Evolutionary conservation across 2,329 filamentous ascomycete species (phyloP).

Genomic region (Penicillium decumbens): DNA sequence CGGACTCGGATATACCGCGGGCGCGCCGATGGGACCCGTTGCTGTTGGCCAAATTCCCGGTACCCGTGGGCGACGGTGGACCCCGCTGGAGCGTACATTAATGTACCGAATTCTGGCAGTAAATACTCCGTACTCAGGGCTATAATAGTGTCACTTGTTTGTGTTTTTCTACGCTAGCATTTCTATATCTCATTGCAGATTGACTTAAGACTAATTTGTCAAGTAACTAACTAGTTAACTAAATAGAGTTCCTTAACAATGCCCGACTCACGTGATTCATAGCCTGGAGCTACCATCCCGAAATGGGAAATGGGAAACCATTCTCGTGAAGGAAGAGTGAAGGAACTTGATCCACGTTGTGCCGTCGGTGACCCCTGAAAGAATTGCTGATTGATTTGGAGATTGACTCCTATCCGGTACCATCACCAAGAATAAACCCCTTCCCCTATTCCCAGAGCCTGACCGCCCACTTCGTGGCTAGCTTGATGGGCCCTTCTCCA

Average conservation of each 20-base stretch:
- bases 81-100: neutral
- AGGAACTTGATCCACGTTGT: neutral
- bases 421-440: neutral
- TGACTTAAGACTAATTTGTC: no score
- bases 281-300: neutral
- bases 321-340: neutral
- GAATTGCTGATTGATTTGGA: neutral
- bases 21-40: conserved; percentile 8
- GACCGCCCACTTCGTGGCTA: conserved; percentile 16
- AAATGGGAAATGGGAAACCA: neutral
- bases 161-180: neutral
- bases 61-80: no score
- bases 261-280: neutral
- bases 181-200: neutral
- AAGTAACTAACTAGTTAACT: no score
- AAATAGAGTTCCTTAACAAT: no score
- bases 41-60: neutral
- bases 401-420: neutral
- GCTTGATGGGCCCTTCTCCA: conserved; percentile 27
- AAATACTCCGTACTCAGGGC: neutral
- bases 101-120: neutral
- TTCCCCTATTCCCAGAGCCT: conserved; percentile 10
- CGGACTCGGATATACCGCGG: conserved; percentile 14
- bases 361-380: neutral
- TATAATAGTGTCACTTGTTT: neutral